phyloP scores from a whole-genome alignment of 2,329 filamentous ascomycete species.

The Coniochaeta hoffmannii region DNA sequence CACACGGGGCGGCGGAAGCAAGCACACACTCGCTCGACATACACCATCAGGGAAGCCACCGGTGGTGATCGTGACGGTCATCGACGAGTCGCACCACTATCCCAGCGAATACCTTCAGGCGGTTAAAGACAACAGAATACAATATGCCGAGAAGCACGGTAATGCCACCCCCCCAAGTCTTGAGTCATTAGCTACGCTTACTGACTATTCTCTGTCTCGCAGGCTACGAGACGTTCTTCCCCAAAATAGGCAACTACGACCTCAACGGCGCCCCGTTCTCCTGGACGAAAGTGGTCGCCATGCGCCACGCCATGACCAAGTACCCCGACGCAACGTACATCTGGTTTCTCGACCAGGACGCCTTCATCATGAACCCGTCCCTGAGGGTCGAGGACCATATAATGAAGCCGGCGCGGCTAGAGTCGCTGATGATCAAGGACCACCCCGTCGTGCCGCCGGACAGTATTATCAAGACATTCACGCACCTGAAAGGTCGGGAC shows the following conservation, averaged over 20 bases:
- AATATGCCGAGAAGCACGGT: slow-evolving; percentile 86
- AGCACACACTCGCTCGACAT: slow-evolving; percentile 17
- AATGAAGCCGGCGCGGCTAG: slow-evolving; percentile 58
- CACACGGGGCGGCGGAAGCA: slow-evolving; percentile 24
- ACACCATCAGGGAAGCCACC: slow-evolving; percentile 48
- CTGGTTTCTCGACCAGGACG: slow-evolving; percentile 80
- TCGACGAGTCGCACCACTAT: slow-evolving; percentile 59
- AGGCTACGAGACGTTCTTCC: slow-evolving; percentile 86
- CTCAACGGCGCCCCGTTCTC: slow-evolving; percentile 51
- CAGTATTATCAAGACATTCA: slow-evolving; percentile 93
- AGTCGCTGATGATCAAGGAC: slow-evolving; percentile 76
- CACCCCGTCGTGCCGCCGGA: slow-evolving; percentile 85
- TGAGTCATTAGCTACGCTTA: neutral
- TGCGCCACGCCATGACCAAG: slow-evolving; percentile 80
- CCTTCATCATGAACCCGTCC: slow-evolving; percentile 80
- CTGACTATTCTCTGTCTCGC: slow-evolving; percentile 2
- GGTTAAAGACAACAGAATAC: slow-evolving; percentile 73
- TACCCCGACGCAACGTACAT: slow-evolving; percentile 72
- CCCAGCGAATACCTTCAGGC: slow-evolving; percentile 61
- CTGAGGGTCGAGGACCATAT: slow-evolving; percentile 64
- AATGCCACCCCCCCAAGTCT: slow-evolving; percentile 22
- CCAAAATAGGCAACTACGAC: slow-evolving; percentile 69
- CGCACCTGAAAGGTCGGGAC: slow-evolving; percentile 67
- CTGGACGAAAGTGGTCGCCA: slow-evolving; percentile 75
- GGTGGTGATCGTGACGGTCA: slow-evolving; percentile 76